Evolutionary conservation across 2,329 filamentous ascomycete genomes (phyloP), one percentile per base, ranked within the genome.

Genomic region (Fusarium vanettenii): DNA sequence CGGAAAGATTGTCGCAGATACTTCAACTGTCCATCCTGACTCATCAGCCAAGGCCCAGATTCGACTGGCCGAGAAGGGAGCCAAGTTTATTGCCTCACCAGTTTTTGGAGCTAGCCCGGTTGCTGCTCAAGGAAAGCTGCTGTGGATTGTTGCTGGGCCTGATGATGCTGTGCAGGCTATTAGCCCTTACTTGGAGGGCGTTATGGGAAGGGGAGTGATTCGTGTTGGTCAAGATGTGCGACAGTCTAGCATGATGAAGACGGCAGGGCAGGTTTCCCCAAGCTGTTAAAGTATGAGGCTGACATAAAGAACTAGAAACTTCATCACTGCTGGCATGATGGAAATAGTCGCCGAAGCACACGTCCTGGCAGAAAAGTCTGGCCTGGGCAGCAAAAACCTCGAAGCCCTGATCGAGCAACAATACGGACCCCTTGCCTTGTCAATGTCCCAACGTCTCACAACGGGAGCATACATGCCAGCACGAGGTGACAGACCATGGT

Each of bases 41-140:
- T 86, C 86, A 0, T 84, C 86, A 0, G 71, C 76, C 1, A 68
- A 71, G 7, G 78, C 81, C 1, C 68, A 82, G 1, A 57, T 65
- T 1, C 78, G 76, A 1, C 73, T 89, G 0, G 59, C 66, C 0
- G 73, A 68, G 6, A 73, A 67, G 13, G 80, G 80, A 0, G 84
- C 81, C 4, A 63, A 68, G 4, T 87, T 87, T 57, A 76, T 88
- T 31, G 83, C 86, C 0, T 81, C 82, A 0, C 87, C 87, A 0
- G 87, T 89, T 0, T 89, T 89, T 66, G 87, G 87, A 8, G 86
- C 86, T 5, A 87, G 86, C 0, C 84, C 86, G 0, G 81, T 87
- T n/a, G 87, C 87, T 1, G 82, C 81, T 1, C 77, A 84, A 18
- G 87, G 86, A 0, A 80, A 84, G 45, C 79, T 89, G 2, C 78